Percentiles rank a stretch among this genome's conserved stretches.
phyloP scores from a whole-genome alignment of 306 rosid genomes.

The Boehmeria nivea region DNA sequence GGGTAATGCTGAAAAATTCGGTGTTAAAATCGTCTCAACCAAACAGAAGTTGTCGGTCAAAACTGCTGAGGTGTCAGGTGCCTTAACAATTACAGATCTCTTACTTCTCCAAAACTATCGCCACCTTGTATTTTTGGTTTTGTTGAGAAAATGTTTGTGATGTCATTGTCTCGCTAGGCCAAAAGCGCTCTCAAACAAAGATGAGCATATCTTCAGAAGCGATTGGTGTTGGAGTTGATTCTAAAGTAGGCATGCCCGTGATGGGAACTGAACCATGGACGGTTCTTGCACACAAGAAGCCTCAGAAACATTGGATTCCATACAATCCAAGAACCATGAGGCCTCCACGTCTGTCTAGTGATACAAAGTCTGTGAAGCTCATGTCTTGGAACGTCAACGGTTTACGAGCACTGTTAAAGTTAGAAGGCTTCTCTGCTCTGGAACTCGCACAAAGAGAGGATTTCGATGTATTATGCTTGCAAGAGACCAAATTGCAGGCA shows the following conservation, averaged over 20 bases:
- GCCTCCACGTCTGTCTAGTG: slow-evolving; percentile 46
- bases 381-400: slow-evolving; percentile 98
- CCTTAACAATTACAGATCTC: no score
- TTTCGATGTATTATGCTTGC: slow-evolving; percentile 84
- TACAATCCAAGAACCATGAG: slow-evolving; percentile 91
- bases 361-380: slow-evolving; percentile 62
- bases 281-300: slow-evolving; percentile 89
- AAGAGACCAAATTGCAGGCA: slow-evolving; percentile 96
- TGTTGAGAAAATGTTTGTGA: slow-evolving; percentile 7
- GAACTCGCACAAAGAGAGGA: slow-evolving; percentile 83
- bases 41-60: slow-evolving; percentile 41
- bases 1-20: slow-evolving; percentile 29
- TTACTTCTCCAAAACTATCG: not conserved
- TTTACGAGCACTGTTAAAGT: slow-evolving; percentile 77
- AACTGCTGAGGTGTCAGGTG: slow-evolving; percentile 55
- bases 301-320: slow-evolving; percentile 86
- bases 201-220: slow-evolving; percentile 38
- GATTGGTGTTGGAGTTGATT: slow-evolving; percentile 21
- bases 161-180: slow-evolving; percentile 33
- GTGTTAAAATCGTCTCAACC: slow-evolving; percentile 14
- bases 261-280: slow-evolving; percentile 67
- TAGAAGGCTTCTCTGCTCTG: slow-evolving; percentile 68
- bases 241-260: slow-evolving; percentile 23
- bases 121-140: slow-evolving; percentile 12
- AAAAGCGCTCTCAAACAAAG: slow-evolving; percentile 33